Base-by-base conservation (phyloP, 169 alveolate genomes). In the Sarcocystis neurona region DNA sequence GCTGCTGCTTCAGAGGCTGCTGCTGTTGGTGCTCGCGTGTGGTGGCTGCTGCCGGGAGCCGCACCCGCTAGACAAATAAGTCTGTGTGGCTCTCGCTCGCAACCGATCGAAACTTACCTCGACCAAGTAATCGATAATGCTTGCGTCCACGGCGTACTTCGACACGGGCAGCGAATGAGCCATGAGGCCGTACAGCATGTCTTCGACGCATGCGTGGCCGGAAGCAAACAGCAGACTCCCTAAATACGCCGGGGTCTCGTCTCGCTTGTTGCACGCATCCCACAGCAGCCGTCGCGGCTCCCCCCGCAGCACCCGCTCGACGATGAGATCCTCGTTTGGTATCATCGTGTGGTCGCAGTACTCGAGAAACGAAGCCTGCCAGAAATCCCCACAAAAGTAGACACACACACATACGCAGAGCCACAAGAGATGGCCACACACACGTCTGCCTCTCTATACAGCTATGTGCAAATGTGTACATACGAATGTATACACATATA, bases 281-380 rank as follows among this genome's bases (percentile, higher is more conserved):
- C 82, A 72, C 34, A 39, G n/a, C 58, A 23, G 82, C 27, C 82
- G 82, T 4, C 41, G 23, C 41, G 82, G 46, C 39, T 27, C 82
- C 4, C 34, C 32, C 2, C 82, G 53, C 34, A 39, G 56, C 4
- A 72, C 32, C 2, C 82, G 53, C 34, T 72, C 82, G 34, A 8
- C 15, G 30, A 72, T 53, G 53, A 72, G 46, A 0, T 48, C 50
- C 56, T 72, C 58, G 56, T 72, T 72, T 39, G 41, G 20, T 39
- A 72, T 18, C 90, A 85, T 48, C 46, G 90, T 60, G 77, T 68
- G 43, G 90, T 85, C 90, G 90, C 90, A 85, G 85, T 85, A 85
- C 90, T 85, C 77, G 32, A 85, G 58, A 75, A 85, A 50, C n/a
- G 53, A 68, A 27, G 85, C 56, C 90, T 85, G 84, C 66, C 12